A percentile compares a stretch with the other conserved stretches of the same genome.
Conservation (phyloP, 2,329 filamentous ascomycete species). For the Colletotrichum sp. region DNA sequence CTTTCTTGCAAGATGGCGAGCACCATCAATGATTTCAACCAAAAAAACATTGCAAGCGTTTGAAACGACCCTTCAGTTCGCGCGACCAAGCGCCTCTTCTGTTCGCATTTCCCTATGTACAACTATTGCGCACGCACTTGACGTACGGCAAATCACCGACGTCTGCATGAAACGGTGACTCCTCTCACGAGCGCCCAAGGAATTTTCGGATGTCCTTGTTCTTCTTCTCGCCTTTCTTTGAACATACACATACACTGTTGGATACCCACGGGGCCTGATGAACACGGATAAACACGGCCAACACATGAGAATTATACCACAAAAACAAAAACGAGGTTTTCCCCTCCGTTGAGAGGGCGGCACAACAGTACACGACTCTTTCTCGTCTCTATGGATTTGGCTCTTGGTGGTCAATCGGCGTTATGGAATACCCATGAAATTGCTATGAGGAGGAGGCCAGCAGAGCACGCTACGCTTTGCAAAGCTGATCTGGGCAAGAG, state of each 20-base stretch:
- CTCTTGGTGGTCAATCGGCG: neutral
- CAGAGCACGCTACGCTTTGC: neutral
- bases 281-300: neutral
- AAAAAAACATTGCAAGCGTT: neutral
- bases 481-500: neutral
- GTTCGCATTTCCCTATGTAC: slow-evolving; percentile 3
- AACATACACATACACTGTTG: slow-evolving; percentile 2
- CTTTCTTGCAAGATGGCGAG: slow-evolving; percentile 11
- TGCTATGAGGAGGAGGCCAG: neutral
- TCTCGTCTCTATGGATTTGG: neutral
- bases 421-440: slow-evolving; percentile 11
- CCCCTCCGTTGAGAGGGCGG: neutral
- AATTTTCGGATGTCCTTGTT: neutral
- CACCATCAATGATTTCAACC: neutral
- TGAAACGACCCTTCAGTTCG: neutral
- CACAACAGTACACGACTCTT: slow-evolving; percentile 6
- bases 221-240: neutral
- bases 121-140: neutral
- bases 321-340: neutral
- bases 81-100: neutral
- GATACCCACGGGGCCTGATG: slow-evolving; percentile 10
- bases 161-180: neutral
- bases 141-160: neutral
- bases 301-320: neutral
- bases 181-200: neutral